Evolutionary conservation across 179 eudicot species (phyloP).

Genomic region (Corrigiola litoralis): DNA sequence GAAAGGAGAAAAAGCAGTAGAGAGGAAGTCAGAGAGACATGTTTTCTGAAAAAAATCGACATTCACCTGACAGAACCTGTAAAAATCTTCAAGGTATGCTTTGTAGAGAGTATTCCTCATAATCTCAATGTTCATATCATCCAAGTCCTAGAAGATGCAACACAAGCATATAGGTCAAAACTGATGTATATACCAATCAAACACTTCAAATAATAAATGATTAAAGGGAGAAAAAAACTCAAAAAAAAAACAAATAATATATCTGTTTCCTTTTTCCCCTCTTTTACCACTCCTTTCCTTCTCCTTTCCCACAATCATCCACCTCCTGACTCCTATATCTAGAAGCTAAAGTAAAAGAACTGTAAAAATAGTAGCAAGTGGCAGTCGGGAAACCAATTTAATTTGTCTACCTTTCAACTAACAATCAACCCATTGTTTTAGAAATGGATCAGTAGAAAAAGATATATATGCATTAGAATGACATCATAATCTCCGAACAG

Average conservation of each 20-base stretch:
- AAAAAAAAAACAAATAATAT: too few species aligned
- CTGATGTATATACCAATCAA: not conserved
- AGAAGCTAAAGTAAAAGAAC: too few species aligned
- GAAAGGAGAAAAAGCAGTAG: not conserved
- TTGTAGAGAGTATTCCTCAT: constrained; percentile 98
- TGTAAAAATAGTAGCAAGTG: not conserved
- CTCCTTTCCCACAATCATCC: not conserved
- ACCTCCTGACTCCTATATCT: not conserved
- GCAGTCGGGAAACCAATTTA: not conserved
- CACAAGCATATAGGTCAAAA: not conserved
- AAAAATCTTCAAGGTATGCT: constrained; percentile 97
- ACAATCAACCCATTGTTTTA: not conserved
- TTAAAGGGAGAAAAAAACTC: not conserved
- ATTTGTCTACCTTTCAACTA: not conserved
- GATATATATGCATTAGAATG: too few species aligned
- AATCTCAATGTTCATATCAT: constrained; percentile 98
- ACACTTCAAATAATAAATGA: not conserved
- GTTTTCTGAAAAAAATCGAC: not conserved
- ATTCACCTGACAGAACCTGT: constrained; percentile 81
- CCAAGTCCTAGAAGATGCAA: constrained; percentile 62
- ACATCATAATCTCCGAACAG: too few species aligned
- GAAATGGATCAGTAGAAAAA: not conserved
- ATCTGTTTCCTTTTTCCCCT: not conserved
- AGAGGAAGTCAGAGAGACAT: not conserved
- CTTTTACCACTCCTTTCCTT: not conserved